Evolutionary conservation across 495 filamentous ascomycete species (phyloP).

Genomic region (Penicillium psychrofluorescens): DNA sequence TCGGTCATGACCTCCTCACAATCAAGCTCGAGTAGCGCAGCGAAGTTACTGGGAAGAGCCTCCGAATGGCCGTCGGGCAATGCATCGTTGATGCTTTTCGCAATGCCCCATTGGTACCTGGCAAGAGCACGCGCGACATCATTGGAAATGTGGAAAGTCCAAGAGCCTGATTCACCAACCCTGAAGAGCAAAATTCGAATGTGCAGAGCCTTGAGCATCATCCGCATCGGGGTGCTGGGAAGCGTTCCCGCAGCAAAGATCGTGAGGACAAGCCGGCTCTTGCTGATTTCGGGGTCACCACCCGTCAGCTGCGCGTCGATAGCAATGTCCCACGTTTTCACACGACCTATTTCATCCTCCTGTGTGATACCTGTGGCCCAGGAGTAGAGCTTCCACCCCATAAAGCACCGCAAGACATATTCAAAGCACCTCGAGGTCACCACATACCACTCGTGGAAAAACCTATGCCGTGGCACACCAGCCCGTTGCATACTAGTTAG

Average conservation of each 20-base stretch:
- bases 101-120: slow-evolving; percentile 72
- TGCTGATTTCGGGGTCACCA: slow-evolving; percentile 84
- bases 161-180: slow-evolving; percentile 56
- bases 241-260: slow-evolving; percentile 84
- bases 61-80: slow-evolving; percentile 54
- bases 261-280: slow-evolving; percentile 77
- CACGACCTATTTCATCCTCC: slow-evolving; percentile 77
- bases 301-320: slow-evolving; percentile 93
- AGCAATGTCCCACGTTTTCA: slow-evolving; percentile 92
- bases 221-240: slow-evolving; percentile 70
- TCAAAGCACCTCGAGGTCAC: slow-evolving; percentile 73
- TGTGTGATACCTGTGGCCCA: slow-evolving; percentile 70
- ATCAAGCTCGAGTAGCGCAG: slow-evolving; percentile 63
- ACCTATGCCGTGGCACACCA: slow-evolving; percentile 83
- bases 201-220: slow-evolving; percentile 91
- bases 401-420: slow-evolving; percentile 67
- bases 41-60: slow-evolving; percentile 67
- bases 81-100: slow-evolving; percentile 55
- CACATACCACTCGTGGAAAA: slow-evolving; percentile 77
- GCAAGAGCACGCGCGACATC: slow-evolving; percentile 61
- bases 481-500: slow-evolving; percentile 91
- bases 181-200: slow-evolving; percentile 83
- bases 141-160: slow-evolving; percentile 53
- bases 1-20: slow-evolving; percentile 73
- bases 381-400: slow-evolving; percentile 71